phyloP scores from a whole-genome alignment of 441 rosid species.

The Viola pubescens region DNA sequence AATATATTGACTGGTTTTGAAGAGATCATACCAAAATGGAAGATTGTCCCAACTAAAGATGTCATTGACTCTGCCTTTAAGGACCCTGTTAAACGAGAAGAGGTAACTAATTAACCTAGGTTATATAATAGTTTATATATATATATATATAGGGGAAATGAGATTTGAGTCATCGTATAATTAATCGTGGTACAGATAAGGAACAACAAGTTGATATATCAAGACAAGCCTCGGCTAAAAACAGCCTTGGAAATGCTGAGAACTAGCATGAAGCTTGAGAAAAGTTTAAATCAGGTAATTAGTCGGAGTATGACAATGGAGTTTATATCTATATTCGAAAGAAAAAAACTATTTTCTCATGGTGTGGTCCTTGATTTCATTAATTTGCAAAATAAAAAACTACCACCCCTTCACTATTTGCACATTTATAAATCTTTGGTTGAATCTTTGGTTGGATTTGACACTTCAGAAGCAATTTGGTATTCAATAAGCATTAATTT shows the following conservation, averaged over 20 bases:
- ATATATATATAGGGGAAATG: too few relatives aligned
- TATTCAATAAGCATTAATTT: too few relatives aligned
- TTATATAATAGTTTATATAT: too few relatives aligned
- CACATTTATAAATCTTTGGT: neutral
- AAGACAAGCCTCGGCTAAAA: slow-evolving; percentile 87
- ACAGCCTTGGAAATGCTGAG: slow-evolving; percentile 94
- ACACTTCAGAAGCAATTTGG: too few relatives aligned
- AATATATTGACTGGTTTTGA: slow-evolving; percentile 69
- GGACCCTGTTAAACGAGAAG: slow-evolving; percentile 77
- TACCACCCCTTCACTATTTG: neutral
- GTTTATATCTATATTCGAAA: too few relatives aligned
- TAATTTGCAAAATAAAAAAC: too few relatives aligned
- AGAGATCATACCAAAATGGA: slow-evolving; percentile 90
- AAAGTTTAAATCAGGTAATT: slow-evolving; percentile 48
- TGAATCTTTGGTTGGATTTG: neutral
- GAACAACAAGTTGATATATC: slow-evolving; percentile 85
- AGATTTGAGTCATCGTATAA: too few relatives aligned
- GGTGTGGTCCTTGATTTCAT: too few relatives aligned
- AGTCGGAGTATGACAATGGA: too few relatives aligned
- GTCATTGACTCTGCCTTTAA: slow-evolving; percentile 76
- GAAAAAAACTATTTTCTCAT: too few relatives aligned
- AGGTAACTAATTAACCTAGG: slow-evolving; percentile 25
- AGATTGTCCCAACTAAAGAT: slow-evolving; percentile 89
- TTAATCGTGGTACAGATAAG: slow-evolving; percentile 46
- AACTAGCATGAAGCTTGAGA: slow-evolving; percentile 82